These are phyloP conservation scores for Helotiales sp. DNA, from an alignment of 2,329 filamentous ascomycete species.

Conservation along the genomic window DNA sequence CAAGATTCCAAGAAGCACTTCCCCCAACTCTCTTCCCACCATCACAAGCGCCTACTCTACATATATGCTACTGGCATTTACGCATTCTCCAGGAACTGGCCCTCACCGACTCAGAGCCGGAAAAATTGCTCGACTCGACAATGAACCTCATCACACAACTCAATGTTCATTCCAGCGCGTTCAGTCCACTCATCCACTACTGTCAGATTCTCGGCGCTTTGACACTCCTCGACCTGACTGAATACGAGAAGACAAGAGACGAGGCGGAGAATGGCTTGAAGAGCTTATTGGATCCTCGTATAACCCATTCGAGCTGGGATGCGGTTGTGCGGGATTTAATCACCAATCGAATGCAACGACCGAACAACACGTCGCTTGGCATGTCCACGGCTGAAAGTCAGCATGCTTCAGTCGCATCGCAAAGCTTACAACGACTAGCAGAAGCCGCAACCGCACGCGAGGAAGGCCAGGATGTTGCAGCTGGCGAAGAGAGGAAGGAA, in stretches of 20 bases:
- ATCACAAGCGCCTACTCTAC: constrained; percentile 54
- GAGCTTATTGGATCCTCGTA: constrained; percentile 55
- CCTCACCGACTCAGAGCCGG: constrained; percentile 53
- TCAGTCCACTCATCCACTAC: constrained; percentile 67
- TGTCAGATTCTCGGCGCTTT: constrained; percentile 61
- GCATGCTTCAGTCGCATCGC: constrained; percentile 27
- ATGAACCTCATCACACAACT: constrained; percentile 60
- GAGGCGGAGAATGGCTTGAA: constrained; percentile 57
- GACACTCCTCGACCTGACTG: constrained; percentile 60
- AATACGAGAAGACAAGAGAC: constrained; percentile 54
- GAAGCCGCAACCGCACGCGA: constrained; percentile 43
- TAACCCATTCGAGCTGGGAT: constrained; percentile 56
- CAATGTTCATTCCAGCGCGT: constrained; percentile 51
- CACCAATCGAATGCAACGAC: constrained; percentile 11
- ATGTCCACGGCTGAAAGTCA: constrained; percentile 13
- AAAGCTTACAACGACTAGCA: constrained; percentile 57
- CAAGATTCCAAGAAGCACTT: constrained; percentile 65
- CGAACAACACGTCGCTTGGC: constrained; percentile 1
- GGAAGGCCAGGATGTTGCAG: constrained; percentile 17
- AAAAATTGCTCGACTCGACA: constrained; percentile 60
- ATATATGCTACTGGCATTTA: constrained; percentile 70
- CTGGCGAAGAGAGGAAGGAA: constrained; percentile 18
- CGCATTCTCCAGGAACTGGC: constrained; percentile 64
- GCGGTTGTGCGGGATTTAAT: constrained; percentile 54
- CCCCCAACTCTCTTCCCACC: constrained; percentile 55